These are phyloP conservation scores for Nakazawaea populi DNA, from an alignment of 805 yeast genomes.

Conservation along the genomic window DNA sequence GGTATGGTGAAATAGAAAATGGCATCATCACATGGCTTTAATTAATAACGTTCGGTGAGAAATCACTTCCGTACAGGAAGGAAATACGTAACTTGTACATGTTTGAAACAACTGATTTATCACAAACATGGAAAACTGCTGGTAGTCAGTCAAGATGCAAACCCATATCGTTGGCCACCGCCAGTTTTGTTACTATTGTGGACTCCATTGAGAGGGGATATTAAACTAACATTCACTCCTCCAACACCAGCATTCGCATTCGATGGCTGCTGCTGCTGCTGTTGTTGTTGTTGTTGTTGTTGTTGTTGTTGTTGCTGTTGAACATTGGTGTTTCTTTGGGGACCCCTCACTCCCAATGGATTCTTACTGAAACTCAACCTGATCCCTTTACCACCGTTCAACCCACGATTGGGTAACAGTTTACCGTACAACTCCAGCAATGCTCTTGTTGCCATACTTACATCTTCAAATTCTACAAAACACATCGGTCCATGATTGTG, in stretches of 20 bases:
- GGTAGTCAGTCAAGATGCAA: not conserved
- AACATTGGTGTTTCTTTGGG: conserved; percentile 4
- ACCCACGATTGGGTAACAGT: conserved; percentile 74
- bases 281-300: too few species aligned
- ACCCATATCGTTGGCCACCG: conserved; percentile 2
- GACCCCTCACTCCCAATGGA: conserved; percentile 92
- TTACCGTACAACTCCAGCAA: conserved; percentile 91
- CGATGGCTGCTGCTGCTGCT: not conserved
- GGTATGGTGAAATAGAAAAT: too few species aligned
- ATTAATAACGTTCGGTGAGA: too few species aligned
- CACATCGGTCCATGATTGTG: conserved; percentile 95
- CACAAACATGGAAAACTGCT: too few species aligned
- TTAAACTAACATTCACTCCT: not conserved
- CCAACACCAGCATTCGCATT: not conserved
- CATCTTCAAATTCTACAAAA: conserved; percentile 97
- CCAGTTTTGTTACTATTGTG: not conserved
- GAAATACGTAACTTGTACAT: too few species aligned
- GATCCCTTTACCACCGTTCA: conserved; percentile 73
- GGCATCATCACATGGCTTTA: too few species aligned
- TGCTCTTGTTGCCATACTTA: conserved; percentile 87
- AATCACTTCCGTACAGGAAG: too few species aligned
- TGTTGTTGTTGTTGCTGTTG: not conserved
- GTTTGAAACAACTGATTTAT: too few species aligned
- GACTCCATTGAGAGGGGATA: not conserved
- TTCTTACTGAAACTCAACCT: conserved; percentile 91